phyloP scores from a whole-genome alignment of 192 early-diverging fungal species.

The Entomortierella chlamydospora region DNA sequence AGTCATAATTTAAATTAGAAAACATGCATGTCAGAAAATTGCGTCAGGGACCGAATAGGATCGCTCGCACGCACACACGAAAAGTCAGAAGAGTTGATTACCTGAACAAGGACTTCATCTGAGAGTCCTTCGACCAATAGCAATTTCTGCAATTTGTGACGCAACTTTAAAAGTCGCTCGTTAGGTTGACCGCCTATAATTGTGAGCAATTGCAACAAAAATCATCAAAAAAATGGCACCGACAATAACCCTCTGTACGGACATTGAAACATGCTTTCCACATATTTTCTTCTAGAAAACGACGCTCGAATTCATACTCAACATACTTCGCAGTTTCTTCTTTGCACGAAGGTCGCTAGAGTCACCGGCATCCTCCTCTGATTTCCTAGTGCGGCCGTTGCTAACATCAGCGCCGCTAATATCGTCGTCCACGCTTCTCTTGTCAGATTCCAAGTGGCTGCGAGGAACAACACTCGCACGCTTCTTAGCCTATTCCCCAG shows the following conservation, averaged over 20 bases:
- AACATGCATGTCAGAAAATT: no score
- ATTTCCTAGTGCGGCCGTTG: slow-evolving; percentile 27
- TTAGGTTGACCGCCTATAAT: slow-evolving; percentile 42
- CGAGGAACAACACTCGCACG: slow-evolving; percentile 19
- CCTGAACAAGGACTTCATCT: slow-evolving; percentile 49
- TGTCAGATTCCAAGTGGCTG: slow-evolving; percentile 27
- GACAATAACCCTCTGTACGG: neutral
- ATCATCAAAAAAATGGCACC: neutral
- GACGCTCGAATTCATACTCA: neutral
- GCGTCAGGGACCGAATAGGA: no score
- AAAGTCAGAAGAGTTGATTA: neutral
- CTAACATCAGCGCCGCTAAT: slow-evolving; percentile 12
- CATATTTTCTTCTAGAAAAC: neutral
- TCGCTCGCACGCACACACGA: neutral
- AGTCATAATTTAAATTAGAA: neutral
- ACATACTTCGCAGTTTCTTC: slow-evolving; percentile 48
- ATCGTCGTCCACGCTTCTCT: slow-evolving; percentile 37
- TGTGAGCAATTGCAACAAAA: neutral
- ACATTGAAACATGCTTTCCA: neutral
- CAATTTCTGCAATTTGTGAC: slow-evolving; percentile 58
- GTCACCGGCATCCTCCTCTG: slow-evolving; percentile 48
- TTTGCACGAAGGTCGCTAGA: slow-evolving; percentile 40
- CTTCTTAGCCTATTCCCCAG: slow-evolving; percentile 29
- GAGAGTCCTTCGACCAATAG: slow-evolving; percentile 43
- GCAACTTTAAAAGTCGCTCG: slow-evolving; percentile 50